These are phyloP conservation scores for Blastomyces parvus DNA, from an alignment of 2,329 filamentous ascomycete species.

Conservation along the genomic window DNA sequence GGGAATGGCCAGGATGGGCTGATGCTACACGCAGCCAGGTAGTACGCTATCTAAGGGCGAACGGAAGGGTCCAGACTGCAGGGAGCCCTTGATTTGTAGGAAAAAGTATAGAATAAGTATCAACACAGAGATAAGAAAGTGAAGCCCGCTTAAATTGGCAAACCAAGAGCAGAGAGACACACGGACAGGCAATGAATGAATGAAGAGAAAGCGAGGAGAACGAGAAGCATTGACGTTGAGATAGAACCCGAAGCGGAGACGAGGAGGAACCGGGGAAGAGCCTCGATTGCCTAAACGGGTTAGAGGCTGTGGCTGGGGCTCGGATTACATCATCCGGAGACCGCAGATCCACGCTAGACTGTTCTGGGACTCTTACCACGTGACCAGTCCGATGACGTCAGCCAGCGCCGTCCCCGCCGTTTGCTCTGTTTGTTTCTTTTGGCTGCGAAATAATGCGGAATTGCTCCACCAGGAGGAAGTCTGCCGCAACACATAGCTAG, in stretches of 20 bases:
- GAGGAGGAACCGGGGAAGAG: too few relatives aligned
- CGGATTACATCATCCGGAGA: neutral
- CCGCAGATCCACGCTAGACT: neutral
- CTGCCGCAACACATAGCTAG: too few relatives aligned
- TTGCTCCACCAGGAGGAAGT: too few relatives aligned
- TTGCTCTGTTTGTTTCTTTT: too few relatives aligned
- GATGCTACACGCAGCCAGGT: neutral
- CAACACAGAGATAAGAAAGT: neutral
- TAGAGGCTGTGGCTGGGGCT: too few relatives aligned
- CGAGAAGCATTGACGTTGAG: neutral
- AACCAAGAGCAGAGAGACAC: neutral
- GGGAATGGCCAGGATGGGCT: neutral
- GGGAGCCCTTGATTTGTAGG: neutral
- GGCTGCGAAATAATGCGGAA: too few relatives aligned
- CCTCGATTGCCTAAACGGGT: too few relatives aligned
- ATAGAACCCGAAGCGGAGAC: too few relatives aligned
- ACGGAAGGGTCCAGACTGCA: neutral
- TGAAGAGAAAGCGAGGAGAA: constrained; percentile 5
- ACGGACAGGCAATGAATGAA: neutral
- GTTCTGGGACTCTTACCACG: neutral
- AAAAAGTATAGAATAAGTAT: neutral
- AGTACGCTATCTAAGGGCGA: neutral
- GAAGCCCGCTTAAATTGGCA: neutral
- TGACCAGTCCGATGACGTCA: constrained; percentile 4
- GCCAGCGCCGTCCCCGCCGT: too few relatives aligned